Base-by-base conservation (phyloP, 345 rosid species). In the Brassica juncea region DNA sequence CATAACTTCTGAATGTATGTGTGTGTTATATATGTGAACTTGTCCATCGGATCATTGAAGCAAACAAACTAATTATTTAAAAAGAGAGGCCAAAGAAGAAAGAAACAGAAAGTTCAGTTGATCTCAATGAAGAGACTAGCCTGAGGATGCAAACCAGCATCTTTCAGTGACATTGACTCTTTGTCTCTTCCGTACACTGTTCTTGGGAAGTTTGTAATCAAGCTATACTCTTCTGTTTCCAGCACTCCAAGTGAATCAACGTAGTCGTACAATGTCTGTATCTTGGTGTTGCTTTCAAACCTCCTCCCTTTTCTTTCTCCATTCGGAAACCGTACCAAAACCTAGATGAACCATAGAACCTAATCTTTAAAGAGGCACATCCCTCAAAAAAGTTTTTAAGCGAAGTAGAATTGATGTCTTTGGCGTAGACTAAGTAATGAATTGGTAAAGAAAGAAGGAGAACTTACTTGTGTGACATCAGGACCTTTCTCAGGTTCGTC, bases 81-180 rank as follows among this genome's bases (percentile, higher is more conserved):
- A 32, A 8, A 4, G 30, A 11, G 39, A 27, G 23, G 55, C 66
- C 52, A 68, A 70, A 42, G 52, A 27, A 55, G n/a, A 62, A 55
- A 15, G 64, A 71, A 65, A 31, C 23, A 23, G 64, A 62, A 27
- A 27, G 57, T 0, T 70, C 87, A 89, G 88, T 87, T 88, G 70
- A 89, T 81, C 94, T 96, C 98, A 80, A 96, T 94, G 71, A 93
- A 96, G 77, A 96, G 98, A 84, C 98, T 92, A 70, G 95, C 99
- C 84, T 93, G 98, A 76, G 99, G 99, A 88, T 96, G 93, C 84
- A 96, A 86, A 71, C 99, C 98, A n/a, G 95, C 90, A 42, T 93
- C 98, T 82, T 93, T 89, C 67, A 96, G 71, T 42, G 93, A 79
- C 84, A 86, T 42, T 0, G 87, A 78, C 47, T 81, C 82, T 86